Evolutionary conservation across 768 basidiomycete genomes (phyloP).

Genomic region (Kockovaella imperatae): DNA sequence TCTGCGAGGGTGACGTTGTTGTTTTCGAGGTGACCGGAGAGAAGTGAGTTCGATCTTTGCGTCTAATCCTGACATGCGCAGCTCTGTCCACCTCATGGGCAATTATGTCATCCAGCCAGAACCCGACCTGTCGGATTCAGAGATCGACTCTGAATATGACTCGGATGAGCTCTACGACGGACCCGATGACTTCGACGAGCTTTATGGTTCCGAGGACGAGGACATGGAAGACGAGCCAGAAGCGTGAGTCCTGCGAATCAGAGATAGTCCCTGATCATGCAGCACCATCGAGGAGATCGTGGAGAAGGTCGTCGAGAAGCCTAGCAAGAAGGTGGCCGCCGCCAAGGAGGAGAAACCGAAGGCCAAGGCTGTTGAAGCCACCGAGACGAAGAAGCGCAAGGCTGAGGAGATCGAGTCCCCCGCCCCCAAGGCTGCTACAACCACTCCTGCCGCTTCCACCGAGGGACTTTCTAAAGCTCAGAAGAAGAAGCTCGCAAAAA

Average conservation of each 20-base stretch:
- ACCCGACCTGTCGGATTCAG: constrained; percentile 51
- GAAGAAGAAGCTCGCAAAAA: constrained; percentile 60
- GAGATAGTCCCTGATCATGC: constrained; percentile 3
- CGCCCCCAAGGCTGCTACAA: constrained; percentile 34
- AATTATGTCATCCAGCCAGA: constrained; percentile 60
- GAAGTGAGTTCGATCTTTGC: constrained; percentile 49
- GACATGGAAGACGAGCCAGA: constrained; percentile 22
- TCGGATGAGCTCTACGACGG: constrained; percentile 68
- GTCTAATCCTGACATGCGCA: constrained; percentile 3
- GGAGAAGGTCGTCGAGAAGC: constrained; percentile 15
- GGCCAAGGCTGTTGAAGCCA: constrained; percentile 12
- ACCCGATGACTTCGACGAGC: constrained; percentile 59
- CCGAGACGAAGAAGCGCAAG: constrained; percentile 54
- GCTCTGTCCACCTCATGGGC: constrained; percentile 66
- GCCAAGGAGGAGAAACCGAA: constrained; percentile 13
- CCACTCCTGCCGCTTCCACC: constrained; percentile 12
- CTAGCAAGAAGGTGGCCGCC: constrained; percentile 24
- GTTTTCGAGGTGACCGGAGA: constrained; percentile 67
- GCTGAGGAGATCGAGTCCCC: constrained; percentile 58
- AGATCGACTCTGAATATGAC: constrained; percentile 74
- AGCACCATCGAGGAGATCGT: constrained; percentile 36
- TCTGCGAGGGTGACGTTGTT: constrained; percentile 58
- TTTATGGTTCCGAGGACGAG: constrained; percentile 49
- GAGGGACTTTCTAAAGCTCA: constrained; percentile 50
- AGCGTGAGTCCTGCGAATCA: constrained; percentile 15